phyloP scores from a whole-genome alignment of 306 rosid genomes.

The Gastrolobium villosum region DNA sequence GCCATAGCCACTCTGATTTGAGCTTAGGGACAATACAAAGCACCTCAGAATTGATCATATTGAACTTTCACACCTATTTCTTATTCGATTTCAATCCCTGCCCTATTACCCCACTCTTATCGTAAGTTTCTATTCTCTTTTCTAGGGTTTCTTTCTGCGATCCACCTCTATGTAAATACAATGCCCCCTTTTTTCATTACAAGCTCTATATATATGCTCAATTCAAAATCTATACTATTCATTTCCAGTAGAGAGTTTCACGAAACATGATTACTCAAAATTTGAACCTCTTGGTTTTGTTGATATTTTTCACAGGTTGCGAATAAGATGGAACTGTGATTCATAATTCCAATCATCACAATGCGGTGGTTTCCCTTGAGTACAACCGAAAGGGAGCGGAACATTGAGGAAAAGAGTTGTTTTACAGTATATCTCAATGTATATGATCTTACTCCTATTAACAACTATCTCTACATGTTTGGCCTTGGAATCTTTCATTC shows the following conservation, averaged over 20 bases:
- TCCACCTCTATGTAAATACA: conserved; percentile 4
- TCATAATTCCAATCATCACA: conserved; percentile 29
- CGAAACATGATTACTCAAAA: background rate
- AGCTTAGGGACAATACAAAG: background rate
- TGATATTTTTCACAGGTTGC: conserved; percentile 30
- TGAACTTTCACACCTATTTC: background rate
- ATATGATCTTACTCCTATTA: conserved; percentile 90
- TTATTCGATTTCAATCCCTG: conserved; percentile 35
- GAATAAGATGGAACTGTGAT: conserved; percentile 58
- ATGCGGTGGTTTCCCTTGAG: conserved; percentile 84
- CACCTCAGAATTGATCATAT: background rate
- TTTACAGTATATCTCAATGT: conserved; percentile 82
- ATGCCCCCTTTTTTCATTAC: conserved; percentile 5
- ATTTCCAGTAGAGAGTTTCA: background rate
- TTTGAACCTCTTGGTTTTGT: conserved; percentile 12
- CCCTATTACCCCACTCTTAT: background rate
- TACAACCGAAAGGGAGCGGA: conserved; percentile 57
- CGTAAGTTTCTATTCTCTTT: conserved; percentile 41
- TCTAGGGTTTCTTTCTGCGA: conserved; percentile 46
- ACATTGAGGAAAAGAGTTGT: conserved; percentile 43
- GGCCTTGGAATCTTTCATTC: conserved; percentile 94
- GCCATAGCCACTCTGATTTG: conserved; percentile 15
- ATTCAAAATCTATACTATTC: background rate
- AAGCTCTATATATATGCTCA: background rate
- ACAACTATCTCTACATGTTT: conserved; percentile 81